Base-by-base conservation (phyloP, 2,329 filamentous ascomycete species). In the Microcyclospora pomicola region DNA sequence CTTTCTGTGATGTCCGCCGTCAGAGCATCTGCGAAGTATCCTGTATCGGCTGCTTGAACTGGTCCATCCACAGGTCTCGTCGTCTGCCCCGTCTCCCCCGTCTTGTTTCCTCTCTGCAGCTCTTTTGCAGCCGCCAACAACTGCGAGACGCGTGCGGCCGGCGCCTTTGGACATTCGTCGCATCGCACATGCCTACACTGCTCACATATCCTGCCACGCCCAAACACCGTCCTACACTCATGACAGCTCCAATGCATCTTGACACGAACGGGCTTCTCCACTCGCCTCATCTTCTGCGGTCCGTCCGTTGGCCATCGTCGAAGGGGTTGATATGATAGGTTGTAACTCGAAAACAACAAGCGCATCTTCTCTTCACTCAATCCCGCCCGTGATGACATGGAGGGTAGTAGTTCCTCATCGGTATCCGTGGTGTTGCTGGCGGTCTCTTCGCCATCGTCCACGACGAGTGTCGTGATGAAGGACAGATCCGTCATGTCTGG, bases 161-260 rank as follows among this genome's bases (percentile, higher is more conserved):
- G 86, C 51, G 80, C 75, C 39, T 83, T 76, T 19, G 76, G 73
- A 58, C 87, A 95, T 53, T 81, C 77, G 54, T 75, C 80, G 72
- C 87, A 95, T 48, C 83, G 75, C 34, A 68, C 67, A 62, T 95
- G 87, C 49, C 81, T 71, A 64, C 87, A 95, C 48, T 73, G 74
- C 46, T 70, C 60, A 61, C 87, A 94, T 42, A 80, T 68, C 62
- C 80, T 85, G 51, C 79, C 73, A 14, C 72, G 60, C 39, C 80
- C 78, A 57, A 88, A 93, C 15, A 73, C 72, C 11, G 79, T 74
- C 41, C 77, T 73, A 65, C 87, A 95, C 48, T 74, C 71, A 61
- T 94, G 87, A 60, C 87, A 95, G 45, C 73, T 78, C 48, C 79
- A 75, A 57, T 82, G 80, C 37, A 86, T 73, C 38, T 82, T 76